phyloP scores from a whole-genome alignment of 2,329 filamentous ascomycete genomes.

The Aspergillus pseudoterreus region DNA sequence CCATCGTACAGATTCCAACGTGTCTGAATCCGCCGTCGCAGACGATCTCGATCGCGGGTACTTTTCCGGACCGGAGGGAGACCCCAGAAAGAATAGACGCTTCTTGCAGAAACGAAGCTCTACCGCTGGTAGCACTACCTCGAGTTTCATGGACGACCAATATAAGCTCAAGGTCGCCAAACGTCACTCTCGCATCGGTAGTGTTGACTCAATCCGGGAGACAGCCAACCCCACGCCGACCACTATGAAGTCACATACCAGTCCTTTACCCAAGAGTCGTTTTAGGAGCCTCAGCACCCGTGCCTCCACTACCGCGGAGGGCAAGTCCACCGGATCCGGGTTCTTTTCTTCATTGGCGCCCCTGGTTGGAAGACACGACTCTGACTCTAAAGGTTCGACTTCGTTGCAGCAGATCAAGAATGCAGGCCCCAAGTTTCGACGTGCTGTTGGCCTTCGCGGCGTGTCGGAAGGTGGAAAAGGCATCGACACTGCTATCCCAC shows the following conservation, averaged over 20 bases:
- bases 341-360: conserved; percentile 47
- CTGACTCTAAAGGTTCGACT: conserved; percentile 51
- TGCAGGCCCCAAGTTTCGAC: conserved; percentile 58
- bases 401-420: conserved; percentile 49
- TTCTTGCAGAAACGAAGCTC: conserved; percentile 70
- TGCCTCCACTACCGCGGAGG: conserved; percentile 44
- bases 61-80: conserved; percentile 84
- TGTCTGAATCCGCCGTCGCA: conserved; percentile 30
- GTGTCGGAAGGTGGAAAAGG: conserved; percentile 69
- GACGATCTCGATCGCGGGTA: conserved; percentile 80
- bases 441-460: conserved; percentile 69
- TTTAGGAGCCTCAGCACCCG: conserved; percentile 62
- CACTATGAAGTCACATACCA: conserved; percentile 65
- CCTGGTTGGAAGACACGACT: conserved; percentile 43
- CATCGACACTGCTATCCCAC: conserved; percentile 39
- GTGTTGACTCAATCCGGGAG: conserved; percentile 70
- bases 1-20: conserved; percentile 20
- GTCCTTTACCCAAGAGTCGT: conserved; percentile 46
- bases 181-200: conserved; percentile 74
- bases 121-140: conserved; percentile 46
- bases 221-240: conserved; percentile 50
- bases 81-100: conserved; percentile 67
- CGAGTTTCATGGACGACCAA: conserved; percentile 74
- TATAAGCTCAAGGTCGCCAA: conserved; percentile 62
- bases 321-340: conserved; percentile 40